These are phyloP conservation scores for Suillus variegatus DNA, from an alignment of 768 basidiomycete species.

Conservation along the genomic window DNA sequence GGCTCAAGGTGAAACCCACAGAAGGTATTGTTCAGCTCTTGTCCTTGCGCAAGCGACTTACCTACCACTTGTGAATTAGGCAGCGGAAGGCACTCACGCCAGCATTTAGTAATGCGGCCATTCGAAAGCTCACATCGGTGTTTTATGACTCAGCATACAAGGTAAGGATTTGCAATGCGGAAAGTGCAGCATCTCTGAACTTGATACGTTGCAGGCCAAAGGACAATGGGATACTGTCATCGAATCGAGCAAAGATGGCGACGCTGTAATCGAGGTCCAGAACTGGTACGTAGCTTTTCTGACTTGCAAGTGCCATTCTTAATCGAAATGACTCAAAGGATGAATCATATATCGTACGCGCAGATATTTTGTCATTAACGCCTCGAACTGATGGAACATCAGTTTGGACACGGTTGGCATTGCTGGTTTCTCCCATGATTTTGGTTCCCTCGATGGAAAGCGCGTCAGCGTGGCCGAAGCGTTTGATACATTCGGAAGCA, in stretches of 20 bases:
- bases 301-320: not conserved
- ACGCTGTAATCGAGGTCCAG: conserved; percentile 39
- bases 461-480: conserved; percentile 40
- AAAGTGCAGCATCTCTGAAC: not conserved
- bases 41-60: not conserved
- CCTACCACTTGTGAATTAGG: conserved; percentile 11
- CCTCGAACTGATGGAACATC: not conserved
- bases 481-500: conserved; percentile 37
- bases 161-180: conserved; percentile 23
- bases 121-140: conserved; percentile 36
- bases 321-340: conserved; percentile 18
- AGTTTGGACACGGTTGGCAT: conserved; percentile 61
- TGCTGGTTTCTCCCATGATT: conserved; percentile 60
- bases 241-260: conserved; percentile 18
- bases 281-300: conserved; percentile 24
- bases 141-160: conserved; percentile 46
- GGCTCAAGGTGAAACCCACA: conserved; percentile 12
- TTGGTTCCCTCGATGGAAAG: conserved; percentile 52
- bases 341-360: conserved; percentile 37
- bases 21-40: not conserved
- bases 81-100: conserved; percentile 41
- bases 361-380: not conserved
- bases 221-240: conserved; percentile 30
- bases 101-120: conserved; percentile 43
- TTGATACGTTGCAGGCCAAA: conserved; percentile 24